Evolutionary conservation across 2,329 filamentous ascomycete genomes (phyloP).

Genomic region (Chaetomium globosum): DNA sequence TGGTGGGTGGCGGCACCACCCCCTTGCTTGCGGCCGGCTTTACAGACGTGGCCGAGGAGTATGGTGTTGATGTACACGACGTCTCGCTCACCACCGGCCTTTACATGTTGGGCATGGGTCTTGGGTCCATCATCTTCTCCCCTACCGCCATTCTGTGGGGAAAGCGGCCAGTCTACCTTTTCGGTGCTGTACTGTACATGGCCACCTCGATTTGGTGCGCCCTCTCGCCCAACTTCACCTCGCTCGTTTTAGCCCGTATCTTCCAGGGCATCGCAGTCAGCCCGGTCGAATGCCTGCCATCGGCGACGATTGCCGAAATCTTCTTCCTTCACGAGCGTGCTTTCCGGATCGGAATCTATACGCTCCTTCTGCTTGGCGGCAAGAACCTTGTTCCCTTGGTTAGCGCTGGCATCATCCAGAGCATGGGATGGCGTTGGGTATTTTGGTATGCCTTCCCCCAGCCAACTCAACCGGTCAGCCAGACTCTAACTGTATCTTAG

Average conservation of each 20-base stretch:
- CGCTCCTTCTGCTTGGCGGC: conserved; percentile 80
- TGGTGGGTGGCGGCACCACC: conserved; percentile 91
- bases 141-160: conserved; percentile 90
- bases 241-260: conserved; percentile 77
- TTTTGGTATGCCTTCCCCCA: conserved; percentile 65
- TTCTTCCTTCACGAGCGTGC: conserved; percentile 94
- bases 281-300: conserved; percentile 88
- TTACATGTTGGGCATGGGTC: conserved; percentile 89
- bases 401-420: conserved; percentile 80
- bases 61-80: conserved; percentile 66
- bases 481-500: conserved; percentile 45
- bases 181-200: conserved; percentile 75
- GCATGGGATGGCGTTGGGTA: conserved; percentile 83
- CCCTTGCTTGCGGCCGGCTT: conserved; percentile 89
- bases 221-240: conserved; percentile 76
- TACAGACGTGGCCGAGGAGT: conserved; percentile 69
- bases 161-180: conserved; percentile 87
- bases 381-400: conserved; percentile 90
- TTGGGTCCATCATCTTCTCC: conserved; percentile 81
- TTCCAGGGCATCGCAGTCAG: conserved; percentile 87
- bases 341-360: conserved; percentile 92
- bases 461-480: not conserved
- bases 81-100: conserved; percentile 88
- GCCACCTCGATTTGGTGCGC: conserved; percentile 81
- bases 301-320: conserved; percentile 92